Conservation (phyloP, 768 basidiomycete genomes). For the Xanthoconium stramineum region DNA sequence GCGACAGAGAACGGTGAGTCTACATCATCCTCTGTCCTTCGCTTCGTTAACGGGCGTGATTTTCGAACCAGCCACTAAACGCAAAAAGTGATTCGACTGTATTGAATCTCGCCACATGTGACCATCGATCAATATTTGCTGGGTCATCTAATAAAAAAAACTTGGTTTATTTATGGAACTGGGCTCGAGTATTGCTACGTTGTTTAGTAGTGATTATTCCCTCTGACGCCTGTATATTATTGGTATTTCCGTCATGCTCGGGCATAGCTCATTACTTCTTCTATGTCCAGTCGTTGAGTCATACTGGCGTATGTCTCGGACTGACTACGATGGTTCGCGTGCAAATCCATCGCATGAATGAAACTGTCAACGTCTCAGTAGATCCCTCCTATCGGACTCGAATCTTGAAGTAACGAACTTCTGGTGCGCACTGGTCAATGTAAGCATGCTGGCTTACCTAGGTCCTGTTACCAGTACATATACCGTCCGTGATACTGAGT, state of each 20-base stretch:
- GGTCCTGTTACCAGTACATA: too few relatives aligned
- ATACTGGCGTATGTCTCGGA: too few relatives aligned
- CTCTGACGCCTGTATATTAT: conserved; percentile 21
- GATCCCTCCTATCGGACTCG: too few relatives aligned
- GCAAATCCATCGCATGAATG: too few relatives aligned
- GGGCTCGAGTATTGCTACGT: background rate
- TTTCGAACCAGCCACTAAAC: conserved; percentile 32
- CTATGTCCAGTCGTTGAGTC: too few relatives aligned
- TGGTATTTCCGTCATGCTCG: conserved; percentile 15
- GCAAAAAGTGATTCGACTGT: conserved; percentile 33
- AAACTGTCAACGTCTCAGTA: too few relatives aligned
- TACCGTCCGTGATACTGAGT: too few relatives aligned
- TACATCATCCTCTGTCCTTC: background rate
- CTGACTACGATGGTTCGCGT: too few relatives aligned
- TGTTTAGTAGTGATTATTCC: conserved; percentile 18
- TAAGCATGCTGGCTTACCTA: too few relatives aligned
- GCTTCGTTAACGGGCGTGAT: background rate
- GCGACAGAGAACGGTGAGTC: conserved; percentile 39
- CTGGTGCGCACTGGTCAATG: too few relatives aligned
- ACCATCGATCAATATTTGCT: background rate
- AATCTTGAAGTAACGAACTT: too few relatives aligned
- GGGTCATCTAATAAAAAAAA: background rate
- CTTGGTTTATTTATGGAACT: conserved; percentile 1
- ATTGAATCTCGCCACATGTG: background rate
- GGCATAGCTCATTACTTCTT: background rate